Evolutionary conservation across 1,284 basidiomycete genomes (phyloP).

Genomic region (Sanghuangporus sanghuang): DNA sequence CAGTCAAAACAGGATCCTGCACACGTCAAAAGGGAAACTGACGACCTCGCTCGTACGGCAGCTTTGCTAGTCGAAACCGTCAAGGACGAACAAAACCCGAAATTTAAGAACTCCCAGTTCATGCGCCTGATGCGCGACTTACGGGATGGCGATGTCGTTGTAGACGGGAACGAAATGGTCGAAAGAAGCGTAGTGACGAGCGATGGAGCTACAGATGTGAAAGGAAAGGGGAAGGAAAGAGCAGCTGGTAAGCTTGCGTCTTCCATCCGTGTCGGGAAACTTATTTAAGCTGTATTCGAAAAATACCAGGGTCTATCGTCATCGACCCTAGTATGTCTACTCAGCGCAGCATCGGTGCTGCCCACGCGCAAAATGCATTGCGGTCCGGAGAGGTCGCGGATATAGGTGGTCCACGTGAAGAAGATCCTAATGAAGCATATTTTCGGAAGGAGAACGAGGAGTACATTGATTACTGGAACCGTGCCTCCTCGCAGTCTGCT

Average conservation of each 20-base stretch:
- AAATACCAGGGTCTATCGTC: background rate
- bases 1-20: background rate
- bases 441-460: conserved; percentile 69
- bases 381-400: conserved; percentile 1
- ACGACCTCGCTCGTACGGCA: conserved; percentile 75
- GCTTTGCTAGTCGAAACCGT: conserved; percentile 68
- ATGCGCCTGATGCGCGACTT: conserved; percentile 84
- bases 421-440: conserved; percentile 61
- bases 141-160: conserved; percentile 77
- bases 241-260: conserved; percentile 1
- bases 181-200: conserved; percentile 35
- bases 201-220: conserved; percentile 36
- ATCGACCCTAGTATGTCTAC: conserved; percentile 10
- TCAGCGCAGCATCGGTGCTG: conserved; percentile 30
- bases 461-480: conserved; percentile 54
- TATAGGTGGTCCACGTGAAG: conserved; percentile 28
- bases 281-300: background rate
- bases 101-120: conserved; percentile 88
- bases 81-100: conserved; percentile 69
- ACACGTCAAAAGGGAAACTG: conserved; percentile 31
- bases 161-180: conserved; percentile 80
- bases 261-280: background rate
- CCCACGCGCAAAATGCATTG: background rate
- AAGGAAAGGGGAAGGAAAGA: conserved; percentile 51
- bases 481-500: conserved; percentile 21